Percentiles rank a stretch among this genome's conserved stretches.
phyloP scores from a whole-genome alignment of 176 grass and related monocot species.

The Leersia perrieri region DNA sequence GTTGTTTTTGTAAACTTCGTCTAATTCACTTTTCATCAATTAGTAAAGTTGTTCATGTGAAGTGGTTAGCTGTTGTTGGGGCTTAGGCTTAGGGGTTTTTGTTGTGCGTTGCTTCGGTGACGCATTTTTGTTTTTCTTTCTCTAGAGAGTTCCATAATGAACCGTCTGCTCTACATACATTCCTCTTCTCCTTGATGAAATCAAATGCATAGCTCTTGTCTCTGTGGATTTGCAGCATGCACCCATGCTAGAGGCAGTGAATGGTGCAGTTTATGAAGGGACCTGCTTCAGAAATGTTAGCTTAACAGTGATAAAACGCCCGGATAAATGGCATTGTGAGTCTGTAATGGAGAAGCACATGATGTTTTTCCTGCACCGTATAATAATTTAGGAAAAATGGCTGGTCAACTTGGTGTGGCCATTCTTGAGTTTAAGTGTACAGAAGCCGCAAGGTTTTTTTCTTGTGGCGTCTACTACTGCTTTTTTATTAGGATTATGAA shows the following conservation, averaged over 20 bases:
- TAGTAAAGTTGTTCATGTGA: background rate
- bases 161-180: too few relatives aligned
- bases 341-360: constrained; percentile 64
- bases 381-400: constrained; percentile 51
- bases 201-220: too few relatives aligned
- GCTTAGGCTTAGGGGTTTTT: too few relatives aligned
- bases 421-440: constrained; percentile 28
- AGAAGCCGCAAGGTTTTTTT: background rate
- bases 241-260: constrained; percentile 61
- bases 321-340: constrained; percentile 60
- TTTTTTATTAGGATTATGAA: background rate
- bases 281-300: constrained; percentile 79
- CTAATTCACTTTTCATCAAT: background rate
- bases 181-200: too few relatives aligned
- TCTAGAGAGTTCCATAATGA: too few relatives aligned
- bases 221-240: constrained; percentile 41
- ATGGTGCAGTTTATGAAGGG: constrained; percentile 53
- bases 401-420: constrained; percentile 55
- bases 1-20: background rate
- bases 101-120: too few relatives aligned
- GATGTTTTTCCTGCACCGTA: constrained; percentile 67
- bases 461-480: background rate
- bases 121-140: too few relatives aligned
- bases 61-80: too few relatives aligned
- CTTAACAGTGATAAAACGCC: constrained; percentile 38